A percentile compares a stretch with the other conserved stretches of the same genome.
phyloP scores from a whole-genome alignment of 352 stramenopile species.

The Globisporangium carolinianum region DNA sequence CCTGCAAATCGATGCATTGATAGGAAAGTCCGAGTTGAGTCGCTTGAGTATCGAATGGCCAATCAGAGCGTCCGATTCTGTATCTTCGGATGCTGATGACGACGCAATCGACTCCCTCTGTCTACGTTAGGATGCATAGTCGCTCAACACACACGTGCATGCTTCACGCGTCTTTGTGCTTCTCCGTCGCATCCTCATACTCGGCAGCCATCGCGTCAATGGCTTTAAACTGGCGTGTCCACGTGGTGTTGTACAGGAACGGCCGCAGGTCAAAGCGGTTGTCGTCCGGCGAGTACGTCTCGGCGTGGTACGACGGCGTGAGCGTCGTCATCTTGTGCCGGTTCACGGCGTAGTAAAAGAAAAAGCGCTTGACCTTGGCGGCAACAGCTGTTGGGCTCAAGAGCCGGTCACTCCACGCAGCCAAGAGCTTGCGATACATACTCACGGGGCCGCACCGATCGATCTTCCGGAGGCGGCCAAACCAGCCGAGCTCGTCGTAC shows the following conservation, averaged over 20 bases:
- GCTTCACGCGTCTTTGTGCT: slow-evolving; percentile 16
- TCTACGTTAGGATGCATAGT: too few relatives aligned
- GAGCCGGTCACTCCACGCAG: slow-evolving; percentile 74
- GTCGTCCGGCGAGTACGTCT: slow-evolving; percentile 98
- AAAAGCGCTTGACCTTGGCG: slow-evolving; percentile 95
- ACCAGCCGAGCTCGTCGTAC: slow-evolving; percentile 96
- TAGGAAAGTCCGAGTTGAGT: too few relatives aligned
- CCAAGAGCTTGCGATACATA: slow-evolving; percentile 89
- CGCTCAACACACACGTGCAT: background rate
- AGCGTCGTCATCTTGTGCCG: slow-evolving; percentile 99
- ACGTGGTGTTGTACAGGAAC: slow-evolving; percentile 96
- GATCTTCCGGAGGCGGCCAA: slow-evolving; percentile 95
- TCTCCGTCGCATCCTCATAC: slow-evolving; percentile 67
- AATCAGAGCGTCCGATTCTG: too few relatives aligned
- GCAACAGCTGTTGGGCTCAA: slow-evolving; percentile 69
- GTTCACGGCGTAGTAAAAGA: slow-evolving; percentile 98
- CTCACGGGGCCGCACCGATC: slow-evolving; percentile 91
- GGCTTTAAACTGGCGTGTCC: slow-evolving; percentile 92
- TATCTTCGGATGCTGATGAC: too few relatives aligned
- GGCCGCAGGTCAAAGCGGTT: slow-evolving; percentile 98
- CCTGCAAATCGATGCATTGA: too few relatives aligned
- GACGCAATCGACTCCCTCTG: too few relatives aligned
- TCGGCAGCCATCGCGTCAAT: slow-evolving; percentile 90
- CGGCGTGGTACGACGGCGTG: slow-evolving; percentile 97
- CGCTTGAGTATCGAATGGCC: too few relatives aligned